Conservation (phyloP, 1,284 basidiomycete genomes). For the Irpex lacteus region DNA sequence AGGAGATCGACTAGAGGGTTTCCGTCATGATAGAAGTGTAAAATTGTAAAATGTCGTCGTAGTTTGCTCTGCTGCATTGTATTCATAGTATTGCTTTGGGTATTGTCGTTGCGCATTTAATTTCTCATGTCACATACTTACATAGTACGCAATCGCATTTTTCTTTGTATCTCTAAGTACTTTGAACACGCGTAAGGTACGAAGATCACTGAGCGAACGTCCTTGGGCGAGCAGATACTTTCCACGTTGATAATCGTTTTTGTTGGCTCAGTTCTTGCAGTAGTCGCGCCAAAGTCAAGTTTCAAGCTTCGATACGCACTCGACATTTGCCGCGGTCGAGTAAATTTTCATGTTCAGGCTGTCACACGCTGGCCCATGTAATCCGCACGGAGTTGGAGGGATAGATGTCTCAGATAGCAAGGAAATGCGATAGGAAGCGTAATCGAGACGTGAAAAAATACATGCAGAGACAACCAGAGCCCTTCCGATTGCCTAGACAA, state of each 20-base stretch:
- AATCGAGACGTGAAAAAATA: conserved; percentile 9
- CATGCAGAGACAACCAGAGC: conserved; percentile 16
- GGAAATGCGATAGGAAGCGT: background rate
- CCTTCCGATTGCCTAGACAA: conserved; percentile 18
- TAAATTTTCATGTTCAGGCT: background rate
- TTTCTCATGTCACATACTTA: conserved; percentile 1
- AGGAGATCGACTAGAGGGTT: conserved; percentile 73
- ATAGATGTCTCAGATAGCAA: background rate
- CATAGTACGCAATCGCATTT: conserved; percentile 11
- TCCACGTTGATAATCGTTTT: background rate
- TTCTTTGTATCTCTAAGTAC: background rate
- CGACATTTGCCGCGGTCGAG: too few relatives aligned
- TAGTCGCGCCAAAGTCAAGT: too few relatives aligned
- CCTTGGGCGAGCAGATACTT: background rate
- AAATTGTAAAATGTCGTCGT: conserved; percentile 1
- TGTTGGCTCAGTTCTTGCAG: too few relatives aligned
- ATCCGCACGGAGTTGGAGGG: background rate
- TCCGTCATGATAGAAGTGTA: background rate
- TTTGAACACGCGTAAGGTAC: background rate
- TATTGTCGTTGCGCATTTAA: conserved; percentile 11
- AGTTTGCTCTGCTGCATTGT: conserved; percentile 10
- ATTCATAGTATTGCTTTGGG: conserved; percentile 13
- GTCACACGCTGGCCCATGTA: background rate
- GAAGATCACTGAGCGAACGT: background rate
- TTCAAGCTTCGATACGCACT: too few relatives aligned